Evolutionary conservation across 2,329 filamentous ascomycete species (phyloP), one percentile per base, ranked within the genome.

Genomic region (Pseudocercospora ulei): DNA sequence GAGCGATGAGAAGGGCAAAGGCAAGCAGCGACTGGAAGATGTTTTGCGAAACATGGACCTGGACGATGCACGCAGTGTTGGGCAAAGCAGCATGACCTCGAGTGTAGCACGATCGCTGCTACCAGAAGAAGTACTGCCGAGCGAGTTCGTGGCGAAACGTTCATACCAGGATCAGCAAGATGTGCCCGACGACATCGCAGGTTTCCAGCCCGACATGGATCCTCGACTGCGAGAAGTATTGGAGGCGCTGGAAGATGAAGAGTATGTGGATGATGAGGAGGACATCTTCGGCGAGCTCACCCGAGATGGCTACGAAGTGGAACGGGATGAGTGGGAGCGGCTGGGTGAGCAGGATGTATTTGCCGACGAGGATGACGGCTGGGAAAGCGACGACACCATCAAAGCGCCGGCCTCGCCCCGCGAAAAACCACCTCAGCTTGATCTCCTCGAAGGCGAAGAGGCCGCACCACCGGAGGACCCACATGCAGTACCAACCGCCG

Each of bases 161-260:
- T 86, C 80, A 29, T 96, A 96, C 59, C 84, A 96, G 61, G 80
- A 86, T 38, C 86, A 95, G 64, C 90, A 98, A 62, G 76, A 94
- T 54, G 68, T 96, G 1, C 90, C 90, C 1, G 90, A 98, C 64
- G 78, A 77, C 5, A 82, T 98, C 55, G 80, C 82, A 2, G 90
- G 90, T 0, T 94, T 98, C 61, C 82, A 98, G 62, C 90, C 92
- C 4, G 87, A 96, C 57, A 96, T 98, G 90, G 92, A 98, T 56
- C 87, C 87, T 2, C 73, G 88, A 24, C 61, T 98, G 51, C 75
- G 90, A 29, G 90, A 98, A 61, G 86, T 87, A 3, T 65, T 98
- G 14, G 87, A 95, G 63, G 90, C 90, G 7, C 66, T 98, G 18
- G 90, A 98, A 33, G 90, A 98, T 56, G 90, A 98, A 14, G 88